Conservation (phyloP, 768 basidiomycete genomes). For the Gautieria morchelliformis region DNA sequence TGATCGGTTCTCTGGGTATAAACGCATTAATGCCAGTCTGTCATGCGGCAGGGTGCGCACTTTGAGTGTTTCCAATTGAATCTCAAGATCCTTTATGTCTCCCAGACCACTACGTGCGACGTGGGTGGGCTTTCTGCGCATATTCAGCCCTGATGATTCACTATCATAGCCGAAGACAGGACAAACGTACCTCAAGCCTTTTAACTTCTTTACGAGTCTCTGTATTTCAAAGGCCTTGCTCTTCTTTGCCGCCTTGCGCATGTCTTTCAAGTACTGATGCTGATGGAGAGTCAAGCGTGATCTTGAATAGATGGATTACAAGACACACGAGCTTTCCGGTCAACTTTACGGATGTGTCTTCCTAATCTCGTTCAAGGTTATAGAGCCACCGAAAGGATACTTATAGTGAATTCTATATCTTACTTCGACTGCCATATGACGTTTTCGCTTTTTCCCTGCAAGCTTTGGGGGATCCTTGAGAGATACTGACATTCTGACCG, state of each 20-base stretch:
- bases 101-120: constrained; percentile 18
- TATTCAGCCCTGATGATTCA: background rate
- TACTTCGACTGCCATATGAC: background rate
- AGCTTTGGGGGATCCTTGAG: background rate
- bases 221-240: constrained; percentile 74
- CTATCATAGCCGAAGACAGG: background rate
- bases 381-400: background rate
- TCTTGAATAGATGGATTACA: background rate
- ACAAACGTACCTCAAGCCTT: constrained; percentile 45
- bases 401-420: background rate
- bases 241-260: constrained; percentile 70
- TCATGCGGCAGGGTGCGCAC: constrained; percentile 26
- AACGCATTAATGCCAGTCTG: background rate
- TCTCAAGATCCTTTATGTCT: constrained; percentile 42
- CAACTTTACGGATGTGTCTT: constrained; percentile 35
- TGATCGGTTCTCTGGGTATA: constrained; percentile 42
- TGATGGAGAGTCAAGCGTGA: constrained; percentile 20
- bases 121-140: constrained; percentile 21
- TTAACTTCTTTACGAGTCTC: constrained; percentile 75
- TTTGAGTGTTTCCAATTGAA: constrained; percentile 56
- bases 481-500: too few species aligned
- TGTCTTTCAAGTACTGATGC: constrained; percentile 69
- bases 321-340: constrained; percentile 48
- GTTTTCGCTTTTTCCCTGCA: background rate
- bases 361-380: constrained; percentile 14